phyloP scores from a whole-genome alignment of 2,329 filamentous ascomycete genomes.

The Trichoderma koningiopsis region DNA sequence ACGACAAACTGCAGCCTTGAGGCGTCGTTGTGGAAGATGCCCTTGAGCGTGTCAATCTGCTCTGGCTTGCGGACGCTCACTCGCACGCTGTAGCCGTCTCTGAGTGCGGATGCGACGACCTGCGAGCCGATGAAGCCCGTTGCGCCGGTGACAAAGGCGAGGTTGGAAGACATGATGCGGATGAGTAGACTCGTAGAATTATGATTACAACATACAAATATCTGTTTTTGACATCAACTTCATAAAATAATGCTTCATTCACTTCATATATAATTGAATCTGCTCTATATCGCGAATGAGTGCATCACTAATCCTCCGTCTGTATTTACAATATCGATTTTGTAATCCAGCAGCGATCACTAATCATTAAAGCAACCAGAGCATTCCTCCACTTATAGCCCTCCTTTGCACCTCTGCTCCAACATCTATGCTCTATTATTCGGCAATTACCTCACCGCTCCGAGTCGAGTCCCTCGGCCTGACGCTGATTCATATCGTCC shows the following conservation, averaged over 20 bases:
- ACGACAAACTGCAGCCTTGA: slow-evolving; percentile 30
- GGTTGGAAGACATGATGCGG: slow-evolving; percentile 12
- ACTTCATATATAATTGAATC: background rate
- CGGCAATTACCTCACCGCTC: background rate
- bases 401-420: background rate
- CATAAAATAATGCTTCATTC: background rate
- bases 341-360: background rate
- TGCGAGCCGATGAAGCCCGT: slow-evolving; percentile 31
- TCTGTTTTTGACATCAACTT: background rate
- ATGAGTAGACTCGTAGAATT: background rate
- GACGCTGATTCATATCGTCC: background rate
- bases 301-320: background rate
- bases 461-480: background rate
- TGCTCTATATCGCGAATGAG: background rate
- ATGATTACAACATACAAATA: background rate
- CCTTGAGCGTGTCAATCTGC: slow-evolving; percentile 24
- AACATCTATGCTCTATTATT: too few species aligned
- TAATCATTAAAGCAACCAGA: background rate
- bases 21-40: background rate
- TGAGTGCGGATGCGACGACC: slow-evolving; percentile 16
- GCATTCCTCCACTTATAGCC: background rate
- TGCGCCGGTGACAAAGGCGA: slow-evolving; percentile 28
- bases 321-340: background rate
- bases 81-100: slow-evolving; percentile 26
- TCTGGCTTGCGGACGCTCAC: slow-evolving; percentile 27